phyloP scores from a whole-genome alignment of 305 asterid genomes.

The Lippia alba region DNA sequence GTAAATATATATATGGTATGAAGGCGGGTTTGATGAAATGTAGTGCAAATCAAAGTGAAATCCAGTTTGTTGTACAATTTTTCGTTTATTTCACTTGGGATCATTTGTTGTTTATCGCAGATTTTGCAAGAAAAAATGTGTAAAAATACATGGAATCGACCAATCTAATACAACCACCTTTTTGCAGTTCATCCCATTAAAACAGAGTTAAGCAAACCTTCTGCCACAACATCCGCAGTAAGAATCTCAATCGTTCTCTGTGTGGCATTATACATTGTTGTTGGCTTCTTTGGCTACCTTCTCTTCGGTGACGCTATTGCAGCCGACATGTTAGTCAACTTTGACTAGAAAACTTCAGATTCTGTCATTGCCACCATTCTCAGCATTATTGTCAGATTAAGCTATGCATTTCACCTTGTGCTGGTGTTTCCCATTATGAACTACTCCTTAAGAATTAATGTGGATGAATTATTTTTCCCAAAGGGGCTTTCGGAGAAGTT shows the following conservation, averaged over 20 bases:
- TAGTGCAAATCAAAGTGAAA: too few relatives aligned
- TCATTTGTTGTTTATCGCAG: too few relatives aligned
- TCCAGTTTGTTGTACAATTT: too few relatives aligned
- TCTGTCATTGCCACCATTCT: constrained; percentile 49
- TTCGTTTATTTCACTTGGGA: too few relatives aligned
- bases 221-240: constrained; percentile 82
- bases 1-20: constrained; percentile 1
- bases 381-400: constrained; percentile 69
- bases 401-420: constrained; percentile 95
- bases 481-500: constrained; percentile 54
- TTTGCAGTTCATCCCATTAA: constrained; percentile 91
- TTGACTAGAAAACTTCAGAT: constrained; percentile 61
- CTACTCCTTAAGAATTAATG: constrained; percentile 77
- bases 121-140: not conserved
- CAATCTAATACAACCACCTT: not conserved
- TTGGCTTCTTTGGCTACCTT: constrained; percentile 93
- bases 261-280: constrained; percentile 70
- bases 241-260: constrained; percentile 71
- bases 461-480: constrained; percentile 80
- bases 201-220: constrained; percentile 87
- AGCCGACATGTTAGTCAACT: constrained; percentile 95
- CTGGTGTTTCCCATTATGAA: constrained; percentile 97
- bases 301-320: constrained; percentile 89
- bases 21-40: too few relatives aligned
- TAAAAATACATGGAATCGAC: too few relatives aligned